Base-by-base conservation (phyloP, 768 basidiomycete species). In the Sarcodon sp. region DNA sequence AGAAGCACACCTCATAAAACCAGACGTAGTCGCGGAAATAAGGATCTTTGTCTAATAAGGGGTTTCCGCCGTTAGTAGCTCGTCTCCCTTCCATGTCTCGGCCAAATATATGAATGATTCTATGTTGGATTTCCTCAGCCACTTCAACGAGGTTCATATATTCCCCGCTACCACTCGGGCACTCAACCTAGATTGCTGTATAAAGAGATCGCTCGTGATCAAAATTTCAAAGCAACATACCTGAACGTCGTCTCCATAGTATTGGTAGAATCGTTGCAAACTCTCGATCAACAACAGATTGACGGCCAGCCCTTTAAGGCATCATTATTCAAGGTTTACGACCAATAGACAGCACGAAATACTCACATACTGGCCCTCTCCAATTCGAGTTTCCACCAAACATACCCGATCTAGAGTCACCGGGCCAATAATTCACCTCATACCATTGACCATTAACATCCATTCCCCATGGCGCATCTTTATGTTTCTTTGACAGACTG, bases 351-450 rank as follows among this genome's bases (percentile, higher is more conserved):
- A 16, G 50, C 18, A 38, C 4, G 27, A 4, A 31, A 1, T 7
- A 52, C 77, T 66, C 55, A 86, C 85, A 88, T 49, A 87, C 85
- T 3, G 86, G 85, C n/a, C 91, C 91, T 61, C 91, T 71, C 90
- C 90, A 94, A 55, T 92, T 93, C n/a, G 89, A 92, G 60, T 92
- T 93, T n/a, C 89, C 90, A 46, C 92, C 91, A 64, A 96, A 94
- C 94, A 99, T 99, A 43, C 92, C 93, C 9, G 89, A 92, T 56
- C 77, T 79, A 2, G 94, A 97, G 61, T 99, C 96, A 7, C 93
- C 96, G 1, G 96, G 94, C 96, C 96, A 98, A 65, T 98, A 99
- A 33, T 78, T 77, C 32, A 98, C 89, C 58, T 91, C 87, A 60
- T 96, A 88, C 37, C 82, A 75, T 55, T 97, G 79, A 12, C 91